Evolutionary conservation across 306 rosid species (phyloP).

Genomic region (Sophora flavescens): DNA sequence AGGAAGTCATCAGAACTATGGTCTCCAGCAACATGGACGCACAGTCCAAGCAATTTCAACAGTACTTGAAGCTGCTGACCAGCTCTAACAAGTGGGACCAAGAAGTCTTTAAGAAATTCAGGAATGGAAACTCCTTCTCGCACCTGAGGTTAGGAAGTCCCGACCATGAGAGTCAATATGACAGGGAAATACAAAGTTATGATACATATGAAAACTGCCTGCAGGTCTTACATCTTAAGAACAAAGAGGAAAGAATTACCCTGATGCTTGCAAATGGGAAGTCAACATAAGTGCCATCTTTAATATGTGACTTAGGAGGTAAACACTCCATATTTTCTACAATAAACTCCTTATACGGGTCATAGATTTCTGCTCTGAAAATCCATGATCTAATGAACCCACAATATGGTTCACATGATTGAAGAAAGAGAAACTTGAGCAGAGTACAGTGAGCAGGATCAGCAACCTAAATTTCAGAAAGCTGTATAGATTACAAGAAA

Average conservation of each 20-base stretch:
- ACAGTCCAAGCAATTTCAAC: conserved; percentile 83
- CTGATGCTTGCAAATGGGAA: conserved; percentile 64
- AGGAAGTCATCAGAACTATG: conserved; percentile 75
- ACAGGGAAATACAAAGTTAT: conserved; percentile 39
- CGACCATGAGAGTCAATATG: conserved; percentile 48
- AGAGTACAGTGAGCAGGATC: conserved; percentile 84
- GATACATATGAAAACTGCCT: conserved; percentile 37
- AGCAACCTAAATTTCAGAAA: conserved; percentile 74
- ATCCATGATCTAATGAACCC: conserved; percentile 94
- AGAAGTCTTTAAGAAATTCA: conserved; percentile 69
- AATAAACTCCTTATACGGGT: conserved; percentile 89
- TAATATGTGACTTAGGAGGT: conserved; percentile 49
- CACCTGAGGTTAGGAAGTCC: conserved; percentile 65
- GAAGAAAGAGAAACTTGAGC: conserved; percentile 90
- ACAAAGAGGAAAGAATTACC: conserved; percentile 60
- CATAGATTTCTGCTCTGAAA: conserved; percentile 90
- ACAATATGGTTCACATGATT: conserved; percentile 89
- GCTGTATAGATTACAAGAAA: conserved; percentile 22
- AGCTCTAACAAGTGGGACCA: conserved; percentile 90
- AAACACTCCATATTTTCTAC: conserved; percentile 60
- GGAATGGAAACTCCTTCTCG: conserved; percentile 83
- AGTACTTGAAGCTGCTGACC: conserved; percentile 97
- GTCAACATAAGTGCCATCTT: conserved; percentile 57
- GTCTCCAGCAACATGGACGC: conserved; percentile 64
- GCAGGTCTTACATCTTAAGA: conserved; percentile 14